Evolutionary conservation across 495 filamentous ascomycete species (phyloP).

Genomic region (Neurospora hispaniola): DNA sequence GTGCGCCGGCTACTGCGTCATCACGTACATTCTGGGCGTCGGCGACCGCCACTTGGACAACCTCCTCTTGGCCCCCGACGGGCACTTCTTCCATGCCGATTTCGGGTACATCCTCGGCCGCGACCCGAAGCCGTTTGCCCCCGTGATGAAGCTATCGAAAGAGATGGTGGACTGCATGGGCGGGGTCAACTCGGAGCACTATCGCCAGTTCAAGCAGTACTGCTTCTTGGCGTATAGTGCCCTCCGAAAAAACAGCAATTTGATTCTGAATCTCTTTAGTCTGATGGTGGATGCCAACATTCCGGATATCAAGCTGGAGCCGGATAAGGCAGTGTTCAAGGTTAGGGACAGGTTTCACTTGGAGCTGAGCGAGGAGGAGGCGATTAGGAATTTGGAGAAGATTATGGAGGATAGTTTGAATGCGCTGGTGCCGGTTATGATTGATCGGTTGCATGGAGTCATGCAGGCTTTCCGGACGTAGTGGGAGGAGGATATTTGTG

Average conservation of each 20-base stretch:
- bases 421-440: slow-evolving; percentile 81
- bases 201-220: slow-evolving; percentile 81
- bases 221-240: slow-evolving; percentile 93
- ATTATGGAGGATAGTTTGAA: slow-evolving; percentile 84
- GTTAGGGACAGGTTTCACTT: slow-evolving; percentile 90
- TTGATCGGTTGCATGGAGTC: slow-evolving; percentile 89
- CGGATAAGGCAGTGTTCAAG: slow-evolving; percentile 85
- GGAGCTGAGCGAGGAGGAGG: slow-evolving; percentile 89
- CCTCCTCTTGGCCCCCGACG: slow-evolving; percentile 78
- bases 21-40: slow-evolving; percentile 97
- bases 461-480: slow-evolving; percentile 81
- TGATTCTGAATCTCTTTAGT: slow-evolving; percentile 94
- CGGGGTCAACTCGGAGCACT: slow-evolving; percentile 65
- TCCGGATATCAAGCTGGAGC: slow-evolving; percentile 84
- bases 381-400: slow-evolving; percentile 72
- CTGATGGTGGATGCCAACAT: slow-evolving; percentile 97
- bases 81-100: slow-evolving; percentile 96
- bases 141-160: slow-evolving; percentile 90
- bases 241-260: slow-evolving; percentile 72
- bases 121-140: slow-evolving; percentile 94
- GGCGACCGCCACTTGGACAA: slow-evolving; percentile 96
- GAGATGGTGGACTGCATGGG: slow-evolving; percentile 99
- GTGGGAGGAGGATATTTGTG: background rate
- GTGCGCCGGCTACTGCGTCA: slow-evolving; percentile 96
- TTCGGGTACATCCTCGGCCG: slow-evolving; percentile 97